Conservation (phyloP, 345 rosid species). For the Excoecaria agallocha region DNA sequence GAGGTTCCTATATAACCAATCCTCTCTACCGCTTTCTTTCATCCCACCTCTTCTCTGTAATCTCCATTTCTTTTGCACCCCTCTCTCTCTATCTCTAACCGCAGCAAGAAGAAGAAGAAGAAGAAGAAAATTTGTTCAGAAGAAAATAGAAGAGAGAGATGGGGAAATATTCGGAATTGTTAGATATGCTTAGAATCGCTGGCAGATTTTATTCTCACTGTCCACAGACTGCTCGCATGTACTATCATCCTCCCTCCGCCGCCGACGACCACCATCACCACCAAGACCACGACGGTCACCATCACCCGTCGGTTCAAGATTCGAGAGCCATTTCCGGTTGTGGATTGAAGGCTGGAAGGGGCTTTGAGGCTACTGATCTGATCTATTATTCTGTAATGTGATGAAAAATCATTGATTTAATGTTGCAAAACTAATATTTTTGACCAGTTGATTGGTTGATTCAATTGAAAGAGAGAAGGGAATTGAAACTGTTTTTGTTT, state of each 20-base stretch:
- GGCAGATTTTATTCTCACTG: constrained; percentile 63
- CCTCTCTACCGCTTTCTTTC: too few species aligned
- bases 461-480: not conserved
- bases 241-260: constrained; percentile 55
- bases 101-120: too few species aligned
- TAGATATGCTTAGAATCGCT: constrained; percentile 45
- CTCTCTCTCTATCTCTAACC: too few species aligned
- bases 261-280: constrained; percentile 18
- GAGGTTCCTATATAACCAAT: too few species aligned
- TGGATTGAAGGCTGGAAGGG: constrained; percentile 19
- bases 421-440: not conserved
- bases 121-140: too few species aligned
- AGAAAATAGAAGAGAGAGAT: constrained; percentile 15
- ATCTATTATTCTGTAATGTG: constrained; percentile 28
- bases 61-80: too few species aligned
- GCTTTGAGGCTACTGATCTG: constrained; percentile 20
- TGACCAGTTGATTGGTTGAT: not conserved
- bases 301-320: constrained; percentile 7
- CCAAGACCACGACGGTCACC: constrained; percentile 6
- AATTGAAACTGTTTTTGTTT: not conserved
- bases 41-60: too few species aligned
- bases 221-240: constrained; percentile 58
- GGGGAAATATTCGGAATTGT: constrained; percentile 47
- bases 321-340: not conserved
- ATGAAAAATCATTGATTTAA: not conserved